phyloP scores from a whole-genome alignment of 192 early-diverging fungal genomes.

The Linnemannia zychae region DNA sequence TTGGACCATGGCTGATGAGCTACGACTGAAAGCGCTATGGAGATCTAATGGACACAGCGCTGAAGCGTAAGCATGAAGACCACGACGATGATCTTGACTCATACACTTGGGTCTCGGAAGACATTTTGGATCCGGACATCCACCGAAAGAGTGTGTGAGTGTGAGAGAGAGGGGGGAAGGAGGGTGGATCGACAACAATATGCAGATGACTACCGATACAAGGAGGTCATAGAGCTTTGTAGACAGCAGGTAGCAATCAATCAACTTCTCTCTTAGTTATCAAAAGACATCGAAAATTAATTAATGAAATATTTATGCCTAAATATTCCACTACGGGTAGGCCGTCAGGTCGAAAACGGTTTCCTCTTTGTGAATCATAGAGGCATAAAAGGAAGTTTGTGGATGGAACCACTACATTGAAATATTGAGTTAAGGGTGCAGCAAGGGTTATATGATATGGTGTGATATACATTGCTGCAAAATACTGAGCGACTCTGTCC shows the following conservation, averaged over 20 bases:
- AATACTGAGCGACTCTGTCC: neutral
- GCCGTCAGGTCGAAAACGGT: neutral
- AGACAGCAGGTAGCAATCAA: neutral
- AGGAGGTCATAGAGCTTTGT: neutral
- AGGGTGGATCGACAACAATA: too few species aligned
- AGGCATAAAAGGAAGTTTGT: slow-evolving; percentile 19
- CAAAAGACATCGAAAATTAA: neutral
- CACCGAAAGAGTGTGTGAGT: neutral
- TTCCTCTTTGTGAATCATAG: slow-evolving; percentile 4
- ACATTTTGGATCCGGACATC: slow-evolving; percentile 7
- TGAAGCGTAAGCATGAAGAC: neutral
- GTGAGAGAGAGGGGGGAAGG: too few species aligned
- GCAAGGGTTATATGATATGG: neutral
- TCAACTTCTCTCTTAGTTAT: neutral
- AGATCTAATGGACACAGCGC: neutral
- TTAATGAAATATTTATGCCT: neutral
- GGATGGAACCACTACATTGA: slow-evolving; percentile 5
- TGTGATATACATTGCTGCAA: neutral
- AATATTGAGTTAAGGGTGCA: slow-evolving; percentile 1
- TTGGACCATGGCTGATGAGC: slow-evolving; percentile 3
- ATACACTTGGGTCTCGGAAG: slow-evolving; percentile 5
- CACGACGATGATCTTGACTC: neutral
- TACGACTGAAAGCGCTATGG: neutral
- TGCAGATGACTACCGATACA: neutral
- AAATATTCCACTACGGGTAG: neutral